Percentiles rank a stretch among this genome's conserved stretches.
phyloP scores from a whole-genome alignment of 176 grass and related monocot genomes.

The Juncus effusus region DNA sequence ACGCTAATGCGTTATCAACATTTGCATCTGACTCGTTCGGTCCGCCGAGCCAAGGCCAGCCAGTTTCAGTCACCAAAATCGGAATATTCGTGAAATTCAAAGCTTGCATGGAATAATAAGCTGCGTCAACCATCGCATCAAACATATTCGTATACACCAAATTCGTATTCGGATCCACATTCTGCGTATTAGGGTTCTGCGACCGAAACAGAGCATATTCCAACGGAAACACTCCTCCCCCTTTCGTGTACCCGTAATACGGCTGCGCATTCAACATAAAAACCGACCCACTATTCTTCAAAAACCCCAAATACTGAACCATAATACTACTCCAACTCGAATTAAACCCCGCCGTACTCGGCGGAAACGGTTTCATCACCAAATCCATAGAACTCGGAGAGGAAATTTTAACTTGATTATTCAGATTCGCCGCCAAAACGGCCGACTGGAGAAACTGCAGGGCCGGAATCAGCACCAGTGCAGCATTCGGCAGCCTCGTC shows the following conservation, averaged over 20 bases:
- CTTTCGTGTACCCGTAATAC: slow-evolving; percentile 76
- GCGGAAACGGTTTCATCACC: slow-evolving; percentile 77
- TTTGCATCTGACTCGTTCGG: slow-evolving; percentile 71
- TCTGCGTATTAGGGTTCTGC: slow-evolving; percentile 69
- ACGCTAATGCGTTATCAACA: slow-evolving; percentile 92
- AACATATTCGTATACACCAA: slow-evolving; percentile 96
- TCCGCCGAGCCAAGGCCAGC: slow-evolving; percentile 84
- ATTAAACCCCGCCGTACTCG: slow-evolving; percentile 85
- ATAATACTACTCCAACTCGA: slow-evolving; percentile 81
- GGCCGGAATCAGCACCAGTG: slow-evolving; percentile 79
- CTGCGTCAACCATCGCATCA: slow-evolving; percentile 83
- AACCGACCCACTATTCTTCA: slow-evolving; percentile 65
- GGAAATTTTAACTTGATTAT: slow-evolving; percentile 78
- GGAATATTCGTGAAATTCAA: slow-evolving; percentile 89
- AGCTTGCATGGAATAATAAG: slow-evolving; percentile 84
- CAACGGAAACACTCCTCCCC: slow-evolving; percentile 84
- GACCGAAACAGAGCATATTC: slow-evolving; percentile 78
- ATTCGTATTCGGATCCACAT: slow-evolving; percentile 81
- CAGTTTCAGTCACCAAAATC: slow-evolving; percentile 75
- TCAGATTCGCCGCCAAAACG: slow-evolving; percentile 83
- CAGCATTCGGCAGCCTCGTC: slow-evolving; percentile 66
- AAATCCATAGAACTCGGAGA: slow-evolving; percentile 77
- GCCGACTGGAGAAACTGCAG: slow-evolving; percentile 86
- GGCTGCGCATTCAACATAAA: slow-evolving; percentile 98
- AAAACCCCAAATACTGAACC: slow-evolving; percentile 70